Conservation (phyloP, 2,329 filamentous ascomycete genomes). For the Proliferodiscus dingleyae region DNA sequence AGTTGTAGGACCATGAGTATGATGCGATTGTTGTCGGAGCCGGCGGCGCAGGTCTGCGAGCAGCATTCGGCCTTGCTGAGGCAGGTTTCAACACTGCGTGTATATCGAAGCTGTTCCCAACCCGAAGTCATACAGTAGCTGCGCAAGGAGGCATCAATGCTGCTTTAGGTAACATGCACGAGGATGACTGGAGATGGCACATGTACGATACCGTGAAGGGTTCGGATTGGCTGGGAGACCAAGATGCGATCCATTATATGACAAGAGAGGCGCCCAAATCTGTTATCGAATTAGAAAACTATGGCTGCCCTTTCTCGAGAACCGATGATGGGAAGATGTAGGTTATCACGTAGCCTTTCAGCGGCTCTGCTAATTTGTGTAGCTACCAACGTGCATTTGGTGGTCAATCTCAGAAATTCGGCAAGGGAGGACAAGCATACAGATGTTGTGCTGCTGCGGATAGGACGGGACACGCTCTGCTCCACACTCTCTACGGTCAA, state of each 20-base stretch:
- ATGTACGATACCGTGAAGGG: constrained; percentile 58
- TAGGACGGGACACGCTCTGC: constrained; percentile 16
- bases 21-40: constrained; percentile 41
- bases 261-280: constrained; percentile 48
- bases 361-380: too few species aligned
- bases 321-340: constrained; percentile 41
- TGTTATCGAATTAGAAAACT: constrained; percentile 51
- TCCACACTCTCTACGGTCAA: constrained; percentile 45
- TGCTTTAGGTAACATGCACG: constrained; percentile 40
- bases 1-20: constrained; percentile 76
- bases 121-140: constrained; percentile 62
- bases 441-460: constrained; percentile 39
- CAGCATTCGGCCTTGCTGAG: constrained; percentile 59
- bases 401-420: constrained; percentile 42
- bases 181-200: constrained; percentile 56
- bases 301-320: constrained; percentile 49
- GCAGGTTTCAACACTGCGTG: constrained; percentile 61
- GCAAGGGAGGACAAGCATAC: constrained; percentile 45
- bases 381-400: constrained; percentile 45
- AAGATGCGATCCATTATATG: constrained; percentile 58
- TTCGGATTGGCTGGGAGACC: constrained; percentile 54
- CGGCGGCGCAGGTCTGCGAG: constrained; percentile 58
- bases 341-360: too few species aligned
- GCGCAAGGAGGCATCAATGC: constrained; percentile 62
- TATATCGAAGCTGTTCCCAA: constrained; percentile 60